phyloP scores from a whole-genome alignment of 2,329 filamentous ascomycete species.

The Fusarium drepaniforme region DNA sequence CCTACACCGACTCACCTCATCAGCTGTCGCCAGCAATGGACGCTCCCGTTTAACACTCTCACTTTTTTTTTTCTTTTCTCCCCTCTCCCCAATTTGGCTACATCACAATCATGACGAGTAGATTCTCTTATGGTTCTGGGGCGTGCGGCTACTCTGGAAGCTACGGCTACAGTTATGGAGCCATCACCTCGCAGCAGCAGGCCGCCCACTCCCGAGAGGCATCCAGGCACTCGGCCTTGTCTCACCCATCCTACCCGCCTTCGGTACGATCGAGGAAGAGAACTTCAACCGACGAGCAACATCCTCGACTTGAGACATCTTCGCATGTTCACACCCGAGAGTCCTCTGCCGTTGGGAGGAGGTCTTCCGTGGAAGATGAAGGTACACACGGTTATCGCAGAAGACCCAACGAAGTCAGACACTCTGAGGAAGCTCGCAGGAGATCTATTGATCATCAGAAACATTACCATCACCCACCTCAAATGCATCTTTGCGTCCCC shows the following conservation, averaged over 20 bases:
- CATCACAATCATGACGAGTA: not conserved
- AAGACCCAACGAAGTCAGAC: not conserved
- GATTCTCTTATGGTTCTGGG: not conserved
- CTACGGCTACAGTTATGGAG: slow-evolving; percentile 8
- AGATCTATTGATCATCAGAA: slow-evolving; percentile 9
- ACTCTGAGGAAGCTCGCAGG: not conserved
- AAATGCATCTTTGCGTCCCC: not conserved
- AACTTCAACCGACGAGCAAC: slow-evolving; percentile 18
- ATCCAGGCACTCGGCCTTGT: slow-evolving; percentile 3
- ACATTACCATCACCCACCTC: not conserved
- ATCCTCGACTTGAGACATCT: not conserved
- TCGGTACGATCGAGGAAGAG: slow-evolving; percentile 2
- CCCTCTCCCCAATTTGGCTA: not conserved
- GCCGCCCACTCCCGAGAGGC: not conserved
- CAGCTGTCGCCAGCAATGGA: not conserved
- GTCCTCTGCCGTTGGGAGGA: slow-evolving; percentile 23
- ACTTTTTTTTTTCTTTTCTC: not conserved
- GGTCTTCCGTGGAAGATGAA: slow-evolving; percentile 22
- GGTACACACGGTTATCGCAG: not conserved
- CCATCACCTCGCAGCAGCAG: not conserved
- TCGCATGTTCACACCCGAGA: slow-evolving; percentile 16
- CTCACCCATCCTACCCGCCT: not conserved
- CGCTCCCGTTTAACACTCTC: not conserved
- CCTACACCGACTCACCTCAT: not conserved
- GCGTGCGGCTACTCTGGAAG: not conserved